Evolutionary conservation across 2,329 filamentous ascomycete species (phyloP).

Genomic region (Metarhizium humberi): DNA sequence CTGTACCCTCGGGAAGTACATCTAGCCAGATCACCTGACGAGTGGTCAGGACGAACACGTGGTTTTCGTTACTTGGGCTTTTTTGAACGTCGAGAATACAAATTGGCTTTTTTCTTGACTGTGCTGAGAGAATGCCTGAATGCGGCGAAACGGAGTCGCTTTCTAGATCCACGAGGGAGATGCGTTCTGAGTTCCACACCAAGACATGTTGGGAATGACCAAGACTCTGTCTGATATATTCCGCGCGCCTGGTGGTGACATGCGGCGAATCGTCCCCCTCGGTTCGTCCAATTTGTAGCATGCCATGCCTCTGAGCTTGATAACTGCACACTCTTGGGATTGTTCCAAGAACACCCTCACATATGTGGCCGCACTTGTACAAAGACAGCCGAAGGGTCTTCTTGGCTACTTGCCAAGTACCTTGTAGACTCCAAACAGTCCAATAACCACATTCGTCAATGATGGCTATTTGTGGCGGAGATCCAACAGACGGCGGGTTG

Average conservation of each 20-base stretch:
- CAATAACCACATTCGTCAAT: constrained; percentile 58
- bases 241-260: constrained; percentile 6
- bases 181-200: constrained; percentile 26
- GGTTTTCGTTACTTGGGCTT: constrained; percentile 34
- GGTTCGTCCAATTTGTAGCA: constrained; percentile 30
- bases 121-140: constrained; percentile 15
- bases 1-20: constrained; percentile 15
- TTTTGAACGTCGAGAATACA: constrained; percentile 46
- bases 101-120: constrained; percentile 19
- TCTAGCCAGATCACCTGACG: constrained; percentile 40
- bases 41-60: constrained; percentile 52
- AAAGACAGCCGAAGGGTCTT: constrained; percentile 24
- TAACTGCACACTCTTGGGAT: constrained; percentile 21
- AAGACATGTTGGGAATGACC: constrained; percentile 15
- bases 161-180: constrained; percentile 27
- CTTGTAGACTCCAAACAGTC: constrained; percentile 55
- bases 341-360: constrained; percentile 25
- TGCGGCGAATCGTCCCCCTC: constrained; percentile 13
- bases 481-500: constrained; percentile 36
- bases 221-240: not conserved
- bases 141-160: constrained; percentile 18
- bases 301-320: constrained; percentile 28
- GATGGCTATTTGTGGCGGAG: constrained; percentile 54
- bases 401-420: constrained; percentile 23
- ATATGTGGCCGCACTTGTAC: constrained; percentile 33